Conservation (phyloP, 1,284 basidiomycete genomes). For the Coniferiporia sulphurascens region DNA sequence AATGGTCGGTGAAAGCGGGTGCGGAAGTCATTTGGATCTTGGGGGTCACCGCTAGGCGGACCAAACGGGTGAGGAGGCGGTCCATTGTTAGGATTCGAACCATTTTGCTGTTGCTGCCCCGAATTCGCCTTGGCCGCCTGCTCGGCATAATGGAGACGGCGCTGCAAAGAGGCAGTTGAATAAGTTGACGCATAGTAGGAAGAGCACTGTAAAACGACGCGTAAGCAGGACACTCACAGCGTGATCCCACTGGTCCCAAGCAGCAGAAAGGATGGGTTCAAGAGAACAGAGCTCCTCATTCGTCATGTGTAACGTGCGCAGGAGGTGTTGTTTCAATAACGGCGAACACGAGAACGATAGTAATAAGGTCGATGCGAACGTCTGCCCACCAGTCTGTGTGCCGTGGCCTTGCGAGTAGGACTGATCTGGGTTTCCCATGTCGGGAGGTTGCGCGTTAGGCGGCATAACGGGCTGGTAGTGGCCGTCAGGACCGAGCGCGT, state of each 20-base stretch:
- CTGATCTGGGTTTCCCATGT: slow-evolving; percentile 30
- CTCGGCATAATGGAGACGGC: slow-evolving; percentile 60
- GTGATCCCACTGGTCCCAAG: slow-evolving; percentile 79
- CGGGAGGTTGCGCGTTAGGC: slow-evolving; percentile 21
- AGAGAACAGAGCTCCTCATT: slow-evolving; percentile 72
- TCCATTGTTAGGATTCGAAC: background rate
- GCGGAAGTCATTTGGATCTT: slow-evolving; percentile 55
- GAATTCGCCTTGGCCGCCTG: slow-evolving; percentile 41
- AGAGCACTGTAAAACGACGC: background rate
- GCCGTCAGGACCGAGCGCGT: slow-evolving; percentile 51
- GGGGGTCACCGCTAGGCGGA: slow-evolving; percentile 20
- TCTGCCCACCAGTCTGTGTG: slow-evolving; percentile 49
- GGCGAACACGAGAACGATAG: slow-evolving; percentile 68
- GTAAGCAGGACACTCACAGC: slow-evolving; percentile 42
- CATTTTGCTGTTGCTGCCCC: slow-evolving; percentile 18
- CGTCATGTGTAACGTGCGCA: slow-evolving; percentile 66
- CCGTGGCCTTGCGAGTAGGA: slow-evolving; percentile 33
- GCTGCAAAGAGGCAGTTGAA: slow-evolving; percentile 32
- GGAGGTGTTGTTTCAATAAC: slow-evolving; percentile 64
- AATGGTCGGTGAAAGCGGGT: slow-evolving; percentile 65
- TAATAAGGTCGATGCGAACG: slow-evolving; percentile 66
- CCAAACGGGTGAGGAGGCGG: slow-evolving; percentile 1
- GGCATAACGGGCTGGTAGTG: slow-evolving; percentile 54
- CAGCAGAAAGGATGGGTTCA: slow-evolving; percentile 72
- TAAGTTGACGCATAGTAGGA: too few species aligned